Base-by-base conservation (phyloP, 805 yeast species). In the Debaryomyces tyrocola region DNA sequence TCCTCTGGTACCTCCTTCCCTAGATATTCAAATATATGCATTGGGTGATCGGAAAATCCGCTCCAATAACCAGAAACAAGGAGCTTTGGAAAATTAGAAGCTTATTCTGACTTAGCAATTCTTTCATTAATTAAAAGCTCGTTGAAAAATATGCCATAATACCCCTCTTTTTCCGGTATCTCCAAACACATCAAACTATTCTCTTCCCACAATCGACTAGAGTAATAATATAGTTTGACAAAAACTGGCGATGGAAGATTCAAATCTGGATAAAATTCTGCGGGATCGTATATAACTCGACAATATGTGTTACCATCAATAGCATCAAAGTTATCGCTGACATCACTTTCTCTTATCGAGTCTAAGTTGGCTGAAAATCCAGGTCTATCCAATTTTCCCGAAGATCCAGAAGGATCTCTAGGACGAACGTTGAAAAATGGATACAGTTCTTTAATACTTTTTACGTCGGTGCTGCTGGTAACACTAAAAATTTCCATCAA, bases 11-110 rank as follows among this genome's bases (percentile, higher is more conserved):
- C 20, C 15, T 35, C 24, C 15, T 15, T 35, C 20, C 38, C 38
- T 35, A 35, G 18, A 12, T 17, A 35, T 35, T 35, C 38, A 35
- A 35, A 35, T 35, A 35, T 35, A 35, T 35, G 38, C 38, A 35
- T 35, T 12, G 38, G 38, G 20, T 35, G 38, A 15, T 35, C 38
- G 20, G 20, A 15, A 24, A 38, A 14, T 9, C 41, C 41, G 27
- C 21, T 38, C 41, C 41, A 38, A 38, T 38, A 38, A 21, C 41
- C 41, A 38, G 41, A 38, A 38, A 21, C 27, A 38, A 38, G 18
- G 33, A 21, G 41, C 17, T 27, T 38, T 38, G 41, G 41, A 24
- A 38, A 38, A 38, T 38, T 38, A 10, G 41, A 38, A 21, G 45
- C 41, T 9, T 12, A 38, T 17, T 28, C 31, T 14, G 41, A 38